Conservation (phyloP, 2,329 filamentous ascomycete genomes). For the Colletotrichum navitas region DNA sequence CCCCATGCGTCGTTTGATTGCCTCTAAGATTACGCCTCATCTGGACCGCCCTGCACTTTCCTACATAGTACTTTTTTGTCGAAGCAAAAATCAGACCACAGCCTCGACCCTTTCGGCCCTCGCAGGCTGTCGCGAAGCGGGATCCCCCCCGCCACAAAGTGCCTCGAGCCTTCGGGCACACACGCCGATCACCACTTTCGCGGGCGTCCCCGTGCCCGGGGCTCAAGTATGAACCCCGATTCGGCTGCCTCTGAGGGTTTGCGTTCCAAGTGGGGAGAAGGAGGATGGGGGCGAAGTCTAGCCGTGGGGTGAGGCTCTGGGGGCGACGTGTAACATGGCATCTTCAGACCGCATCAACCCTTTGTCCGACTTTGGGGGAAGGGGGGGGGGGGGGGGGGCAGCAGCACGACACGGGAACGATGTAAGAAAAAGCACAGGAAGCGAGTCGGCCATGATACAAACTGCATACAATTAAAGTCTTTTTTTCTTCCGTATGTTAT, state of each 20-base stretch:
- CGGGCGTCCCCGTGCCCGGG: not conserved
- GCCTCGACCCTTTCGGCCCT: slow-evolving; percentile 37
- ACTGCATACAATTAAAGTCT: no score
- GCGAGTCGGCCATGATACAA: not conserved
- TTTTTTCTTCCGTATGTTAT: not conserved
- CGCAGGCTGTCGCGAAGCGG: slow-evolving; percentile 3
- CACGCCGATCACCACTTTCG: slow-evolving; percentile 10
- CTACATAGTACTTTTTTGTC: no score
- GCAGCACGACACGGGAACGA: slow-evolving; percentile 26
- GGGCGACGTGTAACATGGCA: slow-evolving; percentile 22
- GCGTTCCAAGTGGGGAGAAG: slow-evolving; percentile 4
- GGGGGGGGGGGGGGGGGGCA: no score
- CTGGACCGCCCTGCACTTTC: slow-evolving; percentile 31
- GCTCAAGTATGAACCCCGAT: slow-evolving; percentile 9
- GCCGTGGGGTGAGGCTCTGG: slow-evolving; percentile 33
- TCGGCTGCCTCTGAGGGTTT: slow-evolving; percentile 2
- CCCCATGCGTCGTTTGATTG: slow-evolving; percentile 40
- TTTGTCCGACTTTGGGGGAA: not conserved
- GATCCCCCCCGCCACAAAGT: slow-evolving; percentile 12
- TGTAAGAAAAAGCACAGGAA: not conserved
- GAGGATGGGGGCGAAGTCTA: not conserved
- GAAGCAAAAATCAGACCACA: not conserved
- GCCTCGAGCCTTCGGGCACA: slow-evolving; percentile 7
- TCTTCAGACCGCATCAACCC: slow-evolving; percentile 25
- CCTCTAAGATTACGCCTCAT: slow-evolving; percentile 38